Percentiles rank a stretch among this genome's conserved stretches.
Conservation (phyloP, 768 basidiomycete species). For the Neoboletus brunneissimus region DNA sequence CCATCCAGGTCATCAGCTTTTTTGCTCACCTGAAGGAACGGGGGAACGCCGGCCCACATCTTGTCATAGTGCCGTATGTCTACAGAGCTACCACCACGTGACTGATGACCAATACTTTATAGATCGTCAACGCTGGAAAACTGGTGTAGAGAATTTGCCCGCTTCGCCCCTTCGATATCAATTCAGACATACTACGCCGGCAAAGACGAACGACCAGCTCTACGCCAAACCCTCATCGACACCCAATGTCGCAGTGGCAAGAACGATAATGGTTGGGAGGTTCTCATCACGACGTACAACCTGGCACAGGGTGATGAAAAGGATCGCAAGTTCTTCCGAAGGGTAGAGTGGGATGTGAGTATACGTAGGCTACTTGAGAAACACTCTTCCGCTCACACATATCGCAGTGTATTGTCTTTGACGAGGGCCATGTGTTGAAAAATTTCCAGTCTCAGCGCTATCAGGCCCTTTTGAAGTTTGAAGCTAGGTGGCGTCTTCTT, state of each 20-base stretch:
- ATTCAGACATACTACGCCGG: constrained; percentile 93
- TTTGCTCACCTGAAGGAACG: constrained; percentile 83
- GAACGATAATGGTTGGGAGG: constrained; percentile 74
- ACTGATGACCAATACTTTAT: constrained; percentile 7
- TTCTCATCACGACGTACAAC: constrained; percentile 94
- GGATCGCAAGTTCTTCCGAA: constrained; percentile 92
- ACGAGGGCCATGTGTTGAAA: constrained; percentile 96
- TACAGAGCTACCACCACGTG: background rate
- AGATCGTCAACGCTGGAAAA: constrained; percentile 97
- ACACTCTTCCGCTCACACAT: background rate
- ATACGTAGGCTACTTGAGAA: background rate
- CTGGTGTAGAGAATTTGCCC: constrained; percentile 95
- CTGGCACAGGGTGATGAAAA: constrained; percentile 82
- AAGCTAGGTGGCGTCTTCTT: constrained; percentile 85
- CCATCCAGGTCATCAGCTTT: constrained; percentile 97
- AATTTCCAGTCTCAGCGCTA: constrained; percentile 98
- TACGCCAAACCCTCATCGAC: constrained; percentile 71
- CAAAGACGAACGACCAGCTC: constrained; percentile 75
- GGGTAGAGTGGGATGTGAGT: constrained; percentile 89
- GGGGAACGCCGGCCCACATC: constrained; percentile 79
- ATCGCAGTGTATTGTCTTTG: constrained; percentile 83
- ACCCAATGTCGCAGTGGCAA: constrained; percentile 48
- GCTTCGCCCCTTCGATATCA: constrained; percentile 82
- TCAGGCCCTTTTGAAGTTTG: constrained; percentile 79
- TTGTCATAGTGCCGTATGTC: constrained; percentile 92